These are phyloP conservation scores for Amanita molliuscula DNA, from an alignment of 768 basidiomycete species.

Conservation along the genomic window DNA sequence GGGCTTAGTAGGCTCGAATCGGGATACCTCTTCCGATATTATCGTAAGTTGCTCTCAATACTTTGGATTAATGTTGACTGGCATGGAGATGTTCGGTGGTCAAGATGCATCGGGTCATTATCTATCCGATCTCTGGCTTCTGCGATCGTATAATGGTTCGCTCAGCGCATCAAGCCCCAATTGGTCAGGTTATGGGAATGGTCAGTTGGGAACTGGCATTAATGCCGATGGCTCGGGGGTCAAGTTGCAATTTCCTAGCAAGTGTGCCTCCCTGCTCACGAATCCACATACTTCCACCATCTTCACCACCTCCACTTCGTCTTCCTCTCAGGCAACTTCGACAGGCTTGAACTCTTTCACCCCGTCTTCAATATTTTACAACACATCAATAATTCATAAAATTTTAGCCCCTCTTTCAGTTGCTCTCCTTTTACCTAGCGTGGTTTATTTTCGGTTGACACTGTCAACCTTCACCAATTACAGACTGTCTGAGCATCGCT, in stretches of 20 bases:
- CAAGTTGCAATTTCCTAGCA: constrained; percentile 41
- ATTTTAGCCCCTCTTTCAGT: constrained; percentile 34
- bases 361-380: constrained; percentile 7
- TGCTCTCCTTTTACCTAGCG: constrained; percentile 23
- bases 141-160: constrained; percentile 60
- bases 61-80: neutral
- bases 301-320: constrained; percentile 12
- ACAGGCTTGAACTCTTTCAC: constrained; percentile 8
- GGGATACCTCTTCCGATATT: constrained; percentile 46
- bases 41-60: constrained; percentile 28
- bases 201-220: constrained; percentile 49
- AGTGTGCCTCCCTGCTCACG: constrained; percentile 40
- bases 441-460: constrained; percentile 24
- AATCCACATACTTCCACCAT: constrained; percentile 12
- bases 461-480: constrained; percentile 9
- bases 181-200: constrained; percentile 61
- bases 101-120: constrained; percentile 55
- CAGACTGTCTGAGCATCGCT: constrained; percentile 13
- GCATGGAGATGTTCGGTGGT: constrained; percentile 59
- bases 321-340: constrained; percentile 10
- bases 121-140: constrained; percentile 68
- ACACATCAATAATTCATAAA: constrained; percentile 36
- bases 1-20: constrained; percentile 47
- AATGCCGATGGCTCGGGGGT: constrained; percentile 64
- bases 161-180: constrained; percentile 41